Evolutionary conservation across 2,329 filamentous ascomycete genomes (phyloP).

Genomic region (Phaeoacremonium minimum): DNA sequence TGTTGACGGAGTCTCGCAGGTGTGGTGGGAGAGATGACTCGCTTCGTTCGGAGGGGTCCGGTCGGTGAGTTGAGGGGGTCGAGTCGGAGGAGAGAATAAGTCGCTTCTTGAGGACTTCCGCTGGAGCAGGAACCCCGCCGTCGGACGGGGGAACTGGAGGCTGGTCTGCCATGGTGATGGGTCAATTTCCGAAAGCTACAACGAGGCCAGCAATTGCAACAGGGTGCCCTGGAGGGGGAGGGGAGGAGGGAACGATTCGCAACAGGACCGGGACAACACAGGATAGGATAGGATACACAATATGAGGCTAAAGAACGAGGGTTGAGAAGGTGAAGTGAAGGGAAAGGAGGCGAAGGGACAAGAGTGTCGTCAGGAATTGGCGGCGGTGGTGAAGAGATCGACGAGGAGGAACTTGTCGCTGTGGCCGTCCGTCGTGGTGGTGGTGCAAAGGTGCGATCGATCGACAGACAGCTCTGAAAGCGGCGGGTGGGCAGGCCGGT

Average conservation of each 20-base stretch:
- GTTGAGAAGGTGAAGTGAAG: not conserved
- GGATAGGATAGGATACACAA: not conserved
- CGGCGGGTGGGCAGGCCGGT: not conserved
- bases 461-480: not conserved
- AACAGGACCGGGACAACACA: not conserved
- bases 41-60: conserved; percentile 7
- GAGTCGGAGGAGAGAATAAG: not conserved
- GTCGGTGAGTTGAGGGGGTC: conserved; percentile 4
- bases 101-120: not conserved
- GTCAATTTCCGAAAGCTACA: too few relatives aligned
- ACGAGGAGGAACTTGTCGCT: not conserved
- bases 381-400: not conserved
- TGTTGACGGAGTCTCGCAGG: conserved; percentile 22
- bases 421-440: not conserved
- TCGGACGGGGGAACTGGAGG: not conserved
- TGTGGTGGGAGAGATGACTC: conserved; percentile 25
- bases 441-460: not conserved
- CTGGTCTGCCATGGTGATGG: not conserved
- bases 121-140: not conserved
- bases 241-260: not conserved
- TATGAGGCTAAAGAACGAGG: not conserved
- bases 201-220: too few relatives aligned
- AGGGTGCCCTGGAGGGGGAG: not conserved
- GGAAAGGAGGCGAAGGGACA: not conserved
- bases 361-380: not conserved